Evolutionary conservation across 2,329 filamentous ascomycete genomes (phyloP).

Genomic region (Verticillium tricorpus): DNA sequence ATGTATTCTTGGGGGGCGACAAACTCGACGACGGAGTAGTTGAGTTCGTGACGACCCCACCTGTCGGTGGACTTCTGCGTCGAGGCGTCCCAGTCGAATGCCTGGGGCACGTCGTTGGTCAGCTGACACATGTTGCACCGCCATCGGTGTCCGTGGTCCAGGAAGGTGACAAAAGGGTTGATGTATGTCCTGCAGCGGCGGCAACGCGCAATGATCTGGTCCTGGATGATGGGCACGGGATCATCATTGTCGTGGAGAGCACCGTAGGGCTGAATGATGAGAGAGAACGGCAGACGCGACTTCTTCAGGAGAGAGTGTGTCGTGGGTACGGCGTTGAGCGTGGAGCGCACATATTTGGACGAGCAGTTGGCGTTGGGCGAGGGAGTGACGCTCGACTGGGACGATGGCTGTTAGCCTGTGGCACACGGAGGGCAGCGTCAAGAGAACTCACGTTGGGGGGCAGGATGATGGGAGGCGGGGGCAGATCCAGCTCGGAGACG

Average conservation of each 20-base stretch:
- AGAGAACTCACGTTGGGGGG: slow-evolving; percentile 75
- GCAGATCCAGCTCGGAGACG: slow-evolving; percentile 84
- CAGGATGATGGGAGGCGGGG: slow-evolving; percentile 84
- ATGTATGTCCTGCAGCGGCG: slow-evolving; percentile 95
- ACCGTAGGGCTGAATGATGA: slow-evolving; percentile 94
- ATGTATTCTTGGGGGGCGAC: slow-evolving; percentile 99
- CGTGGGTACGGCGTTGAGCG: slow-evolving; percentile 88
- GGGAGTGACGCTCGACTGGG: slow-evolving; percentile 80
- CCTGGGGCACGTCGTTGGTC: slow-evolving; percentile 98
- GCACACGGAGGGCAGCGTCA: not conserved
- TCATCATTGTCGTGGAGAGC: slow-evolving; percentile 92
- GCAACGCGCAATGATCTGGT: slow-evolving; percentile 96
- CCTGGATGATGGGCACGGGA: slow-evolving; percentile 83
- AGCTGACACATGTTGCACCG: slow-evolving; percentile 99
- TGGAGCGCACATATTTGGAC: slow-evolving; percentile 91
- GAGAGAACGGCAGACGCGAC: slow-evolving; percentile 89
- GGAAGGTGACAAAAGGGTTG: slow-evolving; percentile 93
- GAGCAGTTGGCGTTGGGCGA: slow-evolving; percentile 89
- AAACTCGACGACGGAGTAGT: slow-evolving; percentile 95
- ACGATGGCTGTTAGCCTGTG: not conserved
- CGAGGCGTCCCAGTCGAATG: slow-evolving; percentile 95
- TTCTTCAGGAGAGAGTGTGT: slow-evolving; percentile 93
- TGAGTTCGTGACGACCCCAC: slow-evolving; percentile 88
- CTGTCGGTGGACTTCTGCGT: slow-evolving; percentile 87
- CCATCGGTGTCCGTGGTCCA: slow-evolving; percentile 97